Evolutionary conservation across 306 rosid genomes (phyloP).

Genomic region (Trifolium pratense): DNA sequence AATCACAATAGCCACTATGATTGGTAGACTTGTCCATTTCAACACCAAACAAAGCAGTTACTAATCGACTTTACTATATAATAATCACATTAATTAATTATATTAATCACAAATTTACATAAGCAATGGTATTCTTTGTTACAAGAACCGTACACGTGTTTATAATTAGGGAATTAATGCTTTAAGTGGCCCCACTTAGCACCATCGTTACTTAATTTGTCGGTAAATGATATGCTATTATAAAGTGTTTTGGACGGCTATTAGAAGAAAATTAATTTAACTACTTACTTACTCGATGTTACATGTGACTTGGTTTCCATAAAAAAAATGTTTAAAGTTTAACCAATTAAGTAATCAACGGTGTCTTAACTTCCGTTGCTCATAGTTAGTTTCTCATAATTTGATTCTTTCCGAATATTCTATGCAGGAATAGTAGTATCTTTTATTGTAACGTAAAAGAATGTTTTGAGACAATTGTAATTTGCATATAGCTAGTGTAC

Average conservation of each 20-base stretch:
- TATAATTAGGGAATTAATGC: neutral
- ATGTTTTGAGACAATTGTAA: neutral
- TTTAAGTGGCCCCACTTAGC: conserved; percentile 28
- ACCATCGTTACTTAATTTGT: conserved; percentile 14
- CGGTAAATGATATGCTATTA: conserved; percentile 40
- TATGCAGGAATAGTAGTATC: neutral
- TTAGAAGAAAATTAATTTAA: neutral
- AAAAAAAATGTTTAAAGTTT: too few species aligned
- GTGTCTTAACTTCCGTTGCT: neutral
- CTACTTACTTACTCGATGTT: conserved; percentile 14
- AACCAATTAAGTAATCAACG: conserved; percentile 13
- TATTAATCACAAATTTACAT: neutral
- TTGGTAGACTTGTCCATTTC: conserved; percentile 32
- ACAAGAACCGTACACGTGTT: conserved; percentile 41
- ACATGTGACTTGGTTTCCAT: conserved; percentile 34
- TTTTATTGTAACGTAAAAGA: neutral
- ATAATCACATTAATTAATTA: neutral
- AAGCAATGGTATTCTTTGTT: neutral
- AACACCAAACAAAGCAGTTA: conserved; percentile 36
- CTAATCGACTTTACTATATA: conserved; percentile 1
- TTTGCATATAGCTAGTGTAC: neutral
- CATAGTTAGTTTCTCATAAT: neutral
- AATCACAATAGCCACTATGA: conserved; percentile 3
- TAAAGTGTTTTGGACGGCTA: conserved; percentile 52
- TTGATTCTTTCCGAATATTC: neutral